Evolutionary conservation across 441 rosid species (phyloP), one percentile per base, ranked within the genome.

Genomic region (Pelargonium fulgidum): DNA sequence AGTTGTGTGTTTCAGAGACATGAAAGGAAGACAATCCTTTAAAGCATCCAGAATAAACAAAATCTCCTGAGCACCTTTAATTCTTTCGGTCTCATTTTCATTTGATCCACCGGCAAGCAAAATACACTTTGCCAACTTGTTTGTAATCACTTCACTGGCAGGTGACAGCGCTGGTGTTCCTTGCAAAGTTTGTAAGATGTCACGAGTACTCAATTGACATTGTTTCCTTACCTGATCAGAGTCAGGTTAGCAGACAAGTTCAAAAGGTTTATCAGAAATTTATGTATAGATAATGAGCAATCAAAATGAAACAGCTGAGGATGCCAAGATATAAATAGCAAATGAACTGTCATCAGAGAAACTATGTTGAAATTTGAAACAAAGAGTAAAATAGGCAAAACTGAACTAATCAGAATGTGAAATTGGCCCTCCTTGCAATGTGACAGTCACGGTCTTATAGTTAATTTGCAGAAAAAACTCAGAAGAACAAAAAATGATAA

Each of bases 31-130:
- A 69, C 91, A 87, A 66, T 90, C 96, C 78, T 87, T 90, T 13
- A 94, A 78, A 50, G 93, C 81, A 47, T 84, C 89, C 9, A 93
- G 79, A 77, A 89, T 65, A 73, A 80, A 79, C 13, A 93, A 80
- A 63, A 91, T 89, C 76, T 87, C 92, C 76, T 84, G 88, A 41
- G 91, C 99, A 74, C 93, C 96, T 74, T 72, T 80, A 6, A 87
- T 76, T 69, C 82, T 88, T 75, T 89, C 94, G 7, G 66, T 66
- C 17, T 79, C 80, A 67, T 74, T 79, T 0, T 66, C 65, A 9
- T 80, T 81, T 8, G 98, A 87, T 67, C 92, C 88, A 71, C 83
- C 85, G 9, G 92, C 89, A 1, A 89, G 86, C 41, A 89, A 85
- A 63, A 93, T 85, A 84, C 81, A 82, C 79, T 83, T 84, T 76